Base-by-base conservation (phyloP, 192 early-diverging fungal genomes). In the Radiomyces spectabilis region DNA sequence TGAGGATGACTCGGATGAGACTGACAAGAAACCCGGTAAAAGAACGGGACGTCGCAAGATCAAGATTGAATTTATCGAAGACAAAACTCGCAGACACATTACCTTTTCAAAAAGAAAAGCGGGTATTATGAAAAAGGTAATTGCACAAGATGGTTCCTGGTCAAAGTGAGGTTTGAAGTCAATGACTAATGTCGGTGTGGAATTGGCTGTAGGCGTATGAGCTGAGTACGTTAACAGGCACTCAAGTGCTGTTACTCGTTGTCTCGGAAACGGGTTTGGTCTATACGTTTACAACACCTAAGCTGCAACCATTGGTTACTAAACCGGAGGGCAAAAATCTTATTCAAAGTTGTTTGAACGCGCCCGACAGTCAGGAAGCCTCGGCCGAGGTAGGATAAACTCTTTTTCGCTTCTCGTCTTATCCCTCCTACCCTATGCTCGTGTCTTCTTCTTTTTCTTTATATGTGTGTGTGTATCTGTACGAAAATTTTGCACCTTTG, bases 51-150 rank as follows among this genome's bases (percentile, higher is more conserved):
- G 93, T 41, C 77, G 93, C 63, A 94, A 94, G 71, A 93, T 96
- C 74, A 92, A 92, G 68, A 96, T 96, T 63, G 88, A 92, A 61
- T 93, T 86, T 53, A 96, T 96, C 46, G 85, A 91, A 43, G 94
- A 94, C 68, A 93, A 93, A 72, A 83, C 81, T 43, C 76, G 91
- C 61, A 79, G 94, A 44, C 91, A 92, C 53, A 93, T 94, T 61
- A 94, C 94, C 2, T 94, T 96, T 65, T 86, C 82, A 63, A 96
- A 96, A 69, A 78, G 94, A 61, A 94, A 93, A 59, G 87, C 91
- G 6, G 94, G 94, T 42, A 93, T 96, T 56, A 93, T 96, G 94
- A 96, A 96, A 72, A 96, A 96, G 85, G 82, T 85, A 59, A 32
- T 34, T 26, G 2, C n/a, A 38, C 37, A 38, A 38, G 10, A n/a